These are phyloP conservation scores for Triangularia verruculosa DNA, from an alignment of 2,329 filamentous ascomycete species.

Conservation along the genomic window DNA sequence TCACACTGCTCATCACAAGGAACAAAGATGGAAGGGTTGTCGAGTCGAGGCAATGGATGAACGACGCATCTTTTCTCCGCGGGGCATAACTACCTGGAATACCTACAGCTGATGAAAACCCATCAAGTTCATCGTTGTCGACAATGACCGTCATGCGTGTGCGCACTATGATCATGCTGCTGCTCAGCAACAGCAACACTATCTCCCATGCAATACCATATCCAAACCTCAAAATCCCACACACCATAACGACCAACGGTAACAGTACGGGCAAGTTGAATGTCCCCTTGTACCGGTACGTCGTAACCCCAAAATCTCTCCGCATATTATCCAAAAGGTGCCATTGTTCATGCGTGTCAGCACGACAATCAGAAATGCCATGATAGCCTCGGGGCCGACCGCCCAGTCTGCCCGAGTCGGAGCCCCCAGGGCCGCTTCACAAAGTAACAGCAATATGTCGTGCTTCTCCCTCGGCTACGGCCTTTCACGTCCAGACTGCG, in stretches of 20 bases:
- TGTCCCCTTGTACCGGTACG: slow-evolving; percentile 7
- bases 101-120: not conserved
- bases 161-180: not conserved
- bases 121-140: not conserved
- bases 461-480: slow-evolving; percentile 17
- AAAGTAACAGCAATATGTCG: not conserved
- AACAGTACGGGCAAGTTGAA: not conserved
- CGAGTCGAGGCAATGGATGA: not conserved
- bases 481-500: slow-evolving; percentile 28
- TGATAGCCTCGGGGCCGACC: not conserved
- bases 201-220: not conserved
- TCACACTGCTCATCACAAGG: not conserved
- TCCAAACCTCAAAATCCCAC: not conserved
- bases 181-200: not conserved
- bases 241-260: not conserved
- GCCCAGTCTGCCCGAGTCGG: not conserved
- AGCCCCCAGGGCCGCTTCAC: not conserved
- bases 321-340: not conserved
- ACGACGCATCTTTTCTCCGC: not conserved
- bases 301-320: slow-evolving; percentile 2
- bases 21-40: not conserved
- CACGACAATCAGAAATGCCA: not conserved
- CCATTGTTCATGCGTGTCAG: not conserved
- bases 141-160: not conserved
- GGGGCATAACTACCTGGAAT: not conserved